phyloP scores from a whole-genome alignment of 768 basidiomycete species.

The Kwoniella dendrophila region DNA sequence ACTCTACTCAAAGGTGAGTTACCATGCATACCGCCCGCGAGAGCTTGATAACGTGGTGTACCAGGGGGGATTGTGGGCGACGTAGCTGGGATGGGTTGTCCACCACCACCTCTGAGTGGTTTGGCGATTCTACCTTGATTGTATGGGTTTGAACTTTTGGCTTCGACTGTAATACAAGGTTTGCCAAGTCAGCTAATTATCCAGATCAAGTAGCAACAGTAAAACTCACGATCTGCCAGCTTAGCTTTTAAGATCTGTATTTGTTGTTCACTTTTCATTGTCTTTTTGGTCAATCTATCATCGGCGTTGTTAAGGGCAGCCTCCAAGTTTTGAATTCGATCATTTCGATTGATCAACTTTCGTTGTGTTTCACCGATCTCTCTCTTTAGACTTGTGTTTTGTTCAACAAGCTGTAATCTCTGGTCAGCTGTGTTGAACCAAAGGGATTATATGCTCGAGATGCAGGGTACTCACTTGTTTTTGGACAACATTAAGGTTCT shows the following conservation, averaged over 20 bases:
- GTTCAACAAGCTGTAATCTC: constrained; percentile 91
- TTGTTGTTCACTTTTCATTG: constrained; percentile 93
- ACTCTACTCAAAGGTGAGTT: constrained; percentile 46
- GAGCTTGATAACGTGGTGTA: constrained; percentile 28
- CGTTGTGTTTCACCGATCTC: constrained; percentile 96
- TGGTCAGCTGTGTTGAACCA: too few species aligned
- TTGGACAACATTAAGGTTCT: constrained; percentile 92
- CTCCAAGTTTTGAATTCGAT: constrained; percentile 96
- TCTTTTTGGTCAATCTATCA: constrained; percentile 84
- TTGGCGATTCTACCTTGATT: constrained; percentile 95
- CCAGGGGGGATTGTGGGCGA: neutral
- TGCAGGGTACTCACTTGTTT: constrained; percentile 90
- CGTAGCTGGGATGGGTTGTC: constrained; percentile 8
- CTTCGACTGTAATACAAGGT: constrained; percentile 2
- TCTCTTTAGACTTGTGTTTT: constrained; percentile 95
- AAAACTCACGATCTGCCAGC: constrained; percentile 76
- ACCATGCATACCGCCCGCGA: constrained; percentile 20
- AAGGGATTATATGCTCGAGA: too few species aligned
- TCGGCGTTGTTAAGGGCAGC: constrained; percentile 90
- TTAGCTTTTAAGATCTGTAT: constrained; percentile 88
- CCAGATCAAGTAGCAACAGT: constrained; percentile 7
- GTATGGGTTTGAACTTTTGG: constrained; percentile 62
- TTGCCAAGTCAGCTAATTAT: neutral
- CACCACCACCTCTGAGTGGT: constrained; percentile 87
- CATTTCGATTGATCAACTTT: constrained; percentile 92